Percentiles rank a stretch among this genome's conserved stretches.
Conservation (phyloP, 2,329 filamentous ascomycete genomes). For the Phaeomoniella chlamydospora region DNA sequence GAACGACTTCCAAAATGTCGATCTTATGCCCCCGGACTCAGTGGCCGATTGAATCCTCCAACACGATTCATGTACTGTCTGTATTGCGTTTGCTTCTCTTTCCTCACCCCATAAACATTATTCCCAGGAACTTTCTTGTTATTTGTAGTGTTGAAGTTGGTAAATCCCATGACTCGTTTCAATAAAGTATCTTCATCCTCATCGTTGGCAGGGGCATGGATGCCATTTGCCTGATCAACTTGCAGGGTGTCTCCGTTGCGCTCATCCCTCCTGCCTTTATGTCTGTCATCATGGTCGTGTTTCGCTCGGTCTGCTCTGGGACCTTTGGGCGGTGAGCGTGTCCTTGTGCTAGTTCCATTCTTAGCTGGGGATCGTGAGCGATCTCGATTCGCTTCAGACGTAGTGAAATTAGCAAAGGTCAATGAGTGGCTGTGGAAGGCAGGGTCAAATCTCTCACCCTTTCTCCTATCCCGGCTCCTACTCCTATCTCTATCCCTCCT, state of each 20-base stretch:
- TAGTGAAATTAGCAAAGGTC: constrained; percentile 2
- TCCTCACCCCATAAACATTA: constrained; percentile 64
- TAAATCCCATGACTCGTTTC: constrained; percentile 82
- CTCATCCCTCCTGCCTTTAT: constrained; percentile 13
- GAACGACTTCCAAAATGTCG: no score
- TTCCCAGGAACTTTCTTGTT: constrained; percentile 81
- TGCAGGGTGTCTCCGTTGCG: constrained; percentile 11
- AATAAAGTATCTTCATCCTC: constrained; percentile 61
- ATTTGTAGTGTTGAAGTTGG: constrained; percentile 73
- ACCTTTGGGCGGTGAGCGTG: constrained; percentile 20
- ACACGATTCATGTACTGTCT: constrained; percentile 74
- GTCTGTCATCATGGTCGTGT: constrained; percentile 14
- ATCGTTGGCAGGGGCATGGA: constrained; percentile 34
- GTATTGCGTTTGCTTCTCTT: constrained; percentile 90
- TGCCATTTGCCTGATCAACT: constrained; percentile 17
- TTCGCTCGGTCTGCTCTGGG: constrained; percentile 17
- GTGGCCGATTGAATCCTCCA: constrained; percentile 34
- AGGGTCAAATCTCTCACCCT: constrained; percentile 23
- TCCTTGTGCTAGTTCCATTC: constrained; percentile 21
- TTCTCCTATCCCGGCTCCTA: constrained; percentile 15
- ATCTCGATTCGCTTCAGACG: constrained; percentile 11
- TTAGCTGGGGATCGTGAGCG: constrained; percentile 16
- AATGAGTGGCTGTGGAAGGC: constrained; percentile 1
- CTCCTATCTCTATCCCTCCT: constrained; percentile 19
- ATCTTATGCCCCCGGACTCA: no score